phyloP scores from a whole-genome alignment of 192 early-diverging fungal species.

The Coemansia sp. region DNA sequence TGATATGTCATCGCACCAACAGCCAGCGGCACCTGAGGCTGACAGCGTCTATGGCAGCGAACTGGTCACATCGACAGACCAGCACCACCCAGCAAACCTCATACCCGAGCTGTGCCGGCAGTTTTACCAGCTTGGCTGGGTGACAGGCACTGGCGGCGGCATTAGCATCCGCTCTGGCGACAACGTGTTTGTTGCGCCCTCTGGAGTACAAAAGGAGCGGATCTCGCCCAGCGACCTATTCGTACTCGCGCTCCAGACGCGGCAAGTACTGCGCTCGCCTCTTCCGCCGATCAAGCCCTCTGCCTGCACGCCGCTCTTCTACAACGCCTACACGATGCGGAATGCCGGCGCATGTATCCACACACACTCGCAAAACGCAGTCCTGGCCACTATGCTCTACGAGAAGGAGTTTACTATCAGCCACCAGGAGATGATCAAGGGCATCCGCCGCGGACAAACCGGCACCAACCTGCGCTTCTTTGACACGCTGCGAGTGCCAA shows the following conservation, averaged over 20 bases:
- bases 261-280: constrained; percentile 71
- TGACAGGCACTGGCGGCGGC: constrained; percentile 94
- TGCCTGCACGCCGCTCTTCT: constrained; percentile 95
- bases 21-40: not conserved
- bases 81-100: constrained; percentile 76
- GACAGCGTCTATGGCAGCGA: constrained; percentile 21
- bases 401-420: constrained; percentile 83
- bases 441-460: constrained; percentile 78
- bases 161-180: constrained; percentile 80
- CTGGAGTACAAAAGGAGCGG: constrained; percentile 95
- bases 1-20: not conserved
- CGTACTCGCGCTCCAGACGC: constrained; percentile 69
- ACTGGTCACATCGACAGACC: constrained; percentile 63
- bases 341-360: constrained; percentile 92
- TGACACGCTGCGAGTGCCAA: constrained; percentile 87
- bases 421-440: constrained; percentile 99
- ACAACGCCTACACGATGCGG: constrained; percentile 87
- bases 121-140: constrained; percentile 93
- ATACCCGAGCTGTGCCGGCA: constrained; percentile 91
- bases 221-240: constrained; percentile 86
- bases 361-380: constrained; percentile 95
- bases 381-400: constrained; percentile 89
- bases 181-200: constrained; percentile 86
- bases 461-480: constrained; percentile 72
- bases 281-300: constrained; percentile 73